Base-by-base conservation (phyloP, 257 asterid genomes). In the Thymus quinquecostatus region DNA sequence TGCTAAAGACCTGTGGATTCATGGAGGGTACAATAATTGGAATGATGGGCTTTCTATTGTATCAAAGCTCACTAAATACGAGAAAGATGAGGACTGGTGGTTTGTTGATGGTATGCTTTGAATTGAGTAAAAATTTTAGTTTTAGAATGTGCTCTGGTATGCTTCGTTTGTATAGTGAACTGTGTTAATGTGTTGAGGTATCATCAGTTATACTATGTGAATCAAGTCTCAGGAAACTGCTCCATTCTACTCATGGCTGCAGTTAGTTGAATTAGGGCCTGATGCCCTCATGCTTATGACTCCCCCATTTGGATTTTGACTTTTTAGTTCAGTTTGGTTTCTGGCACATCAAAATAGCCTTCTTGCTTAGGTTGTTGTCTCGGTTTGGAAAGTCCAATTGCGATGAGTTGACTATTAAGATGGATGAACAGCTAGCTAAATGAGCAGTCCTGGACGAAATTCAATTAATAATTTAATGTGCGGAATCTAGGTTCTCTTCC, bases 21-120 rank as follows among this genome's bases (percentile, higher is more conserved):
- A 95, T 83, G 99, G 98, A 59, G 99, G 97, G 64, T 79, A 87
- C 68, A 86, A 88, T 81, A 81, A 82, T 80, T 95, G 99, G 99
- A 75, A 64, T 72, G 81, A 84, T 72, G 99, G 99, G 14, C 82
- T 89, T 66, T 87, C 97, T 64, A 78, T 89, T 75, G 79, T 87
- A 69, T 81, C 89, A 50, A 85, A 84, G 85, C 96, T 95, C 81
- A 66, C 64, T 58, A 85, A 50, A 76, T 79, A 88, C 2, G 80
- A 81, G 78, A 71, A 76, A 71, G 86, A 76, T 71, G 91, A 87
- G 68, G 97, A 87, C 75, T 95, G 97, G 99, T 92, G 96, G 97
- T 88, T 80, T 82, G 83, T 88, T 71, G 93, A 92, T 32, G 86
- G 99, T 94, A 80, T 70, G 95, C 70, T 53, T 12, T 40, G 44